Evolutionary conservation across 116 monocot species (phyloP), one percentile per base, ranked within the genome.

Genomic region (Phalaenopsis hybrid): DNA sequence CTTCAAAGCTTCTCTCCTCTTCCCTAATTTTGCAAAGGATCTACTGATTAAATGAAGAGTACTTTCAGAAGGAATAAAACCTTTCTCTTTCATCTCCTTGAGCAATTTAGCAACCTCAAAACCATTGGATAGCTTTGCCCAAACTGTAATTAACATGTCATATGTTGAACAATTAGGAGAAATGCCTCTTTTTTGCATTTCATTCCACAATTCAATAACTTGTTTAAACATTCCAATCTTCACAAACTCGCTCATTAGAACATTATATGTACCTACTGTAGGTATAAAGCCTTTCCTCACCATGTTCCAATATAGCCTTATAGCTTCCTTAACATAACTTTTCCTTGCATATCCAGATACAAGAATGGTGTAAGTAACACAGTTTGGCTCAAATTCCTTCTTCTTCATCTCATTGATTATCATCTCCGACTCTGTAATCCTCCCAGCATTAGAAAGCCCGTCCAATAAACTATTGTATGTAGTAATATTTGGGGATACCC

Each of bases 221-320:
- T 95, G 95, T 44, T 79, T 92, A 93, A 98, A 93, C 93, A 90
- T 95, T 84, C 92, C 88, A 20, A 79, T 88, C 82, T 86, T 93
- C 15, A 88, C 85, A 88, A 99, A 99, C 83, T 83, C 89, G 80
- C 83, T 81, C 43, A 99, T 99, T 74, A 99, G 90, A 44, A 88
- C 85, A 89, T 99, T 99, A 75, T 91, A 99, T 50, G 95, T 95
- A 57, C 95, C 87, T 43, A 89, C 63, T 80, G 84, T 87, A 41
- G 95, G 98, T 79, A 86, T 57, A 80, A 90, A 95, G 16, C 95
- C 95, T 83, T 87, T 92, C 33, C 81, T 88, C 72, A 99, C 89
- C 98, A 95, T 99, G 69, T 95, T 94, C 76, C 89, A 89, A 84
- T 95, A 99, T 20, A 93, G 49, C 77, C 83, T 90, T 43, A 95